A percentile compares a stretch with the other conserved stretches of the same genome.
phyloP scores from a whole-genome alignment of 352 stramenopile species.

The Pythium vanterpoolii region DNA sequence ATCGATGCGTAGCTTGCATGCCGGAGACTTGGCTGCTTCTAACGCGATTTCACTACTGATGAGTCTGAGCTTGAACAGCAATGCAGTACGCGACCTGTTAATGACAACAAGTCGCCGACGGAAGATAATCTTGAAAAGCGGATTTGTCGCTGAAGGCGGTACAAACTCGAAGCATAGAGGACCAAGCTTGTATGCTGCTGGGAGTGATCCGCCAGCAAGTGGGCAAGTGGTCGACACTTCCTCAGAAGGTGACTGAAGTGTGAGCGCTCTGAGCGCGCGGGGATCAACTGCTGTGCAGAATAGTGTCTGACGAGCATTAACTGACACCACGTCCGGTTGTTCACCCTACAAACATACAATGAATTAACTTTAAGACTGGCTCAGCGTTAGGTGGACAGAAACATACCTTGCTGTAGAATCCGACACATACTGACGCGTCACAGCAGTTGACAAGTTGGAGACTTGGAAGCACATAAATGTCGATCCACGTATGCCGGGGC shows the following conservation, averaged over 20 bases:
- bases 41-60: neutral
- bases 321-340: neutral
- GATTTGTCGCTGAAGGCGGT: neutral
- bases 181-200: conserved; percentile 3
- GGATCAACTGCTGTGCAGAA: conserved; percentile 11
- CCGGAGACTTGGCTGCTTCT: neutral
- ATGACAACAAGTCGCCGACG: conserved; percentile 1
- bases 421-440: neutral
- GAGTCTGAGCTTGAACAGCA: conserved; percentile 1
- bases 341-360: neutral
- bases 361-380: neutral
- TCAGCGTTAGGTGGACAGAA: neutral
- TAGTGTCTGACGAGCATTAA: neutral
- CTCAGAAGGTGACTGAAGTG: neutral
- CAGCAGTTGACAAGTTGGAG: conserved; percentile 13
- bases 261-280: neutral
- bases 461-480: conserved; percentile 16
- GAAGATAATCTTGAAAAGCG: conserved; percentile 8
- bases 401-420: conserved; percentile 6
- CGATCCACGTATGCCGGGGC: conserved; percentile 15
- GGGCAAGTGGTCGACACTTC: conserved; percentile 1
- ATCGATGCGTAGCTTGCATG: neutral
- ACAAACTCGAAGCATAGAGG: neutral
- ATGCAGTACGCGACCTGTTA: neutral
- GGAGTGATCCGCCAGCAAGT: neutral